Evolutionary conservation across 73 alveolate species (phyloP).

Genomic region (Effrenium voratum): DNA sequence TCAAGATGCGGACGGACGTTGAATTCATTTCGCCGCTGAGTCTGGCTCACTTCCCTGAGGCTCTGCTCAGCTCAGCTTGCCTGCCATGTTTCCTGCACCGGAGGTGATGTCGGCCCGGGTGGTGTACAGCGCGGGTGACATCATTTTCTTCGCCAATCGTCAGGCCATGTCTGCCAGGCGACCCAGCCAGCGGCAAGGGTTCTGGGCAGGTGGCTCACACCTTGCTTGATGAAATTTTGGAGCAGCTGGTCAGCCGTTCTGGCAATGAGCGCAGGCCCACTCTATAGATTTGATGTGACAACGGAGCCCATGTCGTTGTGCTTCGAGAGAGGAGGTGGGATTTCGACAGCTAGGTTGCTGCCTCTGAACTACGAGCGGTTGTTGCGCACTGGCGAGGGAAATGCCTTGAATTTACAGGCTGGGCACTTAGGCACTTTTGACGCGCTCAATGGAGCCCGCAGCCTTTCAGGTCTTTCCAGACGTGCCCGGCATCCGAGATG

Average conservation of each 20-base stretch:
- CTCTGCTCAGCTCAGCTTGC: not conserved
- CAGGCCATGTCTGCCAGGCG: not conserved
- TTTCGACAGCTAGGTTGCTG: constrained; percentile 23
- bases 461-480: constrained; percentile 86
- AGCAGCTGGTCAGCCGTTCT: constrained; percentile 41
- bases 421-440: not conserved
- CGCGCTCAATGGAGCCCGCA: not conserved
- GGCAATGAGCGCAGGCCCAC: constrained; percentile 65
- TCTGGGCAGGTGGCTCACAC: constrained; percentile 51
- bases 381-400: constrained; percentile 77
- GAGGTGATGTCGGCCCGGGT: constrained; percentile 31
- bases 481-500: constrained; percentile 26
- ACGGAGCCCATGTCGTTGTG: not conserved
- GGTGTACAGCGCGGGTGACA: constrained; percentile 66
- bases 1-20: constrained; percentile 81
- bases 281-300: not conserved
- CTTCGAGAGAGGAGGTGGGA: not conserved
- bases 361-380: constrained; percentile 66
- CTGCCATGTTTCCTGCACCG: not conserved
- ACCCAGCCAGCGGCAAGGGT: not conserved
- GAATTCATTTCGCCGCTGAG: constrained; percentile 25
- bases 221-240: constrained; percentile 47
- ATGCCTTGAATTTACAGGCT: constrained; percentile 57
- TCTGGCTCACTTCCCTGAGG: constrained; percentile 81
- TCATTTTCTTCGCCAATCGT: constrained; percentile 68